Conservation (phyloP, 257 asterid genomes). For the Leptodermis oblonga region DNA sequence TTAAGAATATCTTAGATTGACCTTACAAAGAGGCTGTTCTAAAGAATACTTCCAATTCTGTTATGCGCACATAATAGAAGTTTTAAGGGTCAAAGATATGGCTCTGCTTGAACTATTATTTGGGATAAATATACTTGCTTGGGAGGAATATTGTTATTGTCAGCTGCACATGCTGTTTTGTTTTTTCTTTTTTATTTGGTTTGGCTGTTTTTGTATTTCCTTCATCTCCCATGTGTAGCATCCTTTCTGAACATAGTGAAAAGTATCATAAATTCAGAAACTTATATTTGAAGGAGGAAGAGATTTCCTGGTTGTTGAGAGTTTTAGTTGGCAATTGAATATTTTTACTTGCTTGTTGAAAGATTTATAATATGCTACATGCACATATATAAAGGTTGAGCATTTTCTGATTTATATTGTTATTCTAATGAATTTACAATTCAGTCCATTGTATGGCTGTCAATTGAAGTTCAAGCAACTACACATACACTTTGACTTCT, state of each 20-base stretch:
- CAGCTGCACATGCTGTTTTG: background rate
- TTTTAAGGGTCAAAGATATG: background rate
- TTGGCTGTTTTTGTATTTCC: background rate
- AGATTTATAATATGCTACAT: background rate
- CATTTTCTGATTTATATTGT: background rate
- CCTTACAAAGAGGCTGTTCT: background rate
- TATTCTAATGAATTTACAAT: background rate
- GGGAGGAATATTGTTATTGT: background rate
- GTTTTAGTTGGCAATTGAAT: background rate
- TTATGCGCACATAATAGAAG: background rate
- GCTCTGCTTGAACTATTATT: background rate
- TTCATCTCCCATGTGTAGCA: background rate
- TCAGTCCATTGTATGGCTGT: background rate
- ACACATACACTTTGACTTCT: background rate
- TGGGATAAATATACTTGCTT: background rate
- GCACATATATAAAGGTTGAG: background rate
- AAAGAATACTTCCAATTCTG: background rate
- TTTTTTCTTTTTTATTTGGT: background rate
- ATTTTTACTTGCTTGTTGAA: background rate
- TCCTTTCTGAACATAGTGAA: background rate
- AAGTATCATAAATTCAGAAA: background rate
- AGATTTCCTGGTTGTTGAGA: background rate
- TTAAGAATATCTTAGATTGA: background rate
- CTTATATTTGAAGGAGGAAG: background rate
- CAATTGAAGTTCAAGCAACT: slow-evolving; percentile 2